phyloP scores from a whole-genome alignment of 306 rosid genomes.

The Cucumis melo region DNA sequence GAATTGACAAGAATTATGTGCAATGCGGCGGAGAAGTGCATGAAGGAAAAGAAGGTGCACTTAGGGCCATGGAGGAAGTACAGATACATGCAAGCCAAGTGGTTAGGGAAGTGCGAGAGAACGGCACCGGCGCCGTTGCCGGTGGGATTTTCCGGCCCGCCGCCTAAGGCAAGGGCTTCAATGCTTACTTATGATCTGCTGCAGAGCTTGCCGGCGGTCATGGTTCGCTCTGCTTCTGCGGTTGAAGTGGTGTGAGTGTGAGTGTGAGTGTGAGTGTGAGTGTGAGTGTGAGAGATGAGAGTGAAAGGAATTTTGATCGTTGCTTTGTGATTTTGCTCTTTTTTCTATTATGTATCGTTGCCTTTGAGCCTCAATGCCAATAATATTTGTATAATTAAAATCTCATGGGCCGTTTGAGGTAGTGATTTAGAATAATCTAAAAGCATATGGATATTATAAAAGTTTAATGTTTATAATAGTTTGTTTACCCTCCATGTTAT shows the following conservation, averaged over 20 bases:
- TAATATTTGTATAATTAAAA: no score
- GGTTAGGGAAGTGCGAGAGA: conserved; percentile 43
- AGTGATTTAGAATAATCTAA: no score
- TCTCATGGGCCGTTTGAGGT: no score
- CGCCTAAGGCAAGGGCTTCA: conserved; percentile 42
- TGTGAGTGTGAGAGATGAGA: neutral
- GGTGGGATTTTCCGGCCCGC: conserved; percentile 8
- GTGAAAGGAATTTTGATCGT: neutral
- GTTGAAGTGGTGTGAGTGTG: conserved; percentile 26
- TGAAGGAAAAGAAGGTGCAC: conserved; percentile 86
- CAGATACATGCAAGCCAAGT: conserved; percentile 76
- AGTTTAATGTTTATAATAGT: no score
- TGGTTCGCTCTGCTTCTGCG: conserved; percentile 17
- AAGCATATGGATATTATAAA: no score
- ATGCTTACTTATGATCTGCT: conserved; percentile 58
- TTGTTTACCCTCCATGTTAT: no score
- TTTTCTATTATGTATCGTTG: no score
- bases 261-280: neutral
- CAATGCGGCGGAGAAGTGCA: conserved; percentile 56
- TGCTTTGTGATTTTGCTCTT: neutral
- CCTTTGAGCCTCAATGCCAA: no score
- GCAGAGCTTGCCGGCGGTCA: conserved; percentile 16
- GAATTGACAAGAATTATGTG: conserved; percentile 50
- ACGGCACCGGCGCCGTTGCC: conserved; percentile 18
- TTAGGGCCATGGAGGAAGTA: conserved; percentile 82